phyloP scores from a whole-genome alignment of 495 filamentous ascomycete species.

The Rusavskia elegans region DNA sequence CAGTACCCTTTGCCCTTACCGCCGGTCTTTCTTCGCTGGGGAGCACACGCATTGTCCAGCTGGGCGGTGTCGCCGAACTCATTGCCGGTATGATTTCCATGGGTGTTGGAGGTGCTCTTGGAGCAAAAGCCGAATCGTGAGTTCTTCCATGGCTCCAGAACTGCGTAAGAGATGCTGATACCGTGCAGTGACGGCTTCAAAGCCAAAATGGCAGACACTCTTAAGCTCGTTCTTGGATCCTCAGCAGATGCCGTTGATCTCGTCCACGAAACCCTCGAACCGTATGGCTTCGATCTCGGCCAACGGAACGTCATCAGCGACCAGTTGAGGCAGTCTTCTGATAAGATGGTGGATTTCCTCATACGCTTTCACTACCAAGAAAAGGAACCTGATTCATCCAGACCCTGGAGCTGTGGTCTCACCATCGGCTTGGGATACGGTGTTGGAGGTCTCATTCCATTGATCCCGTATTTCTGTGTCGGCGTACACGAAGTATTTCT shows the following conservation, averaged over 20 bases:
- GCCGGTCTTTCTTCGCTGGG: conserved; percentile 36
- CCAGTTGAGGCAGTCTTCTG: conserved; percentile 28
- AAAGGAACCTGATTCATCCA: conserved; percentile 31
- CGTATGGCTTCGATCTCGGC: conserved; percentile 32
- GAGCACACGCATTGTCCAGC: conserved; percentile 39
- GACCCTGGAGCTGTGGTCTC: conserved; percentile 41
- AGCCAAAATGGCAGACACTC: conserved; percentile 31
- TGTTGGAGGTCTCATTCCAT: conserved; percentile 53
- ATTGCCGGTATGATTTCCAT: conserved; percentile 44
- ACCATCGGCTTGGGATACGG: conserved; percentile 60
- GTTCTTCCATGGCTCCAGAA: conserved; percentile 6
- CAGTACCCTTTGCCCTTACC: conserved; percentile 43
- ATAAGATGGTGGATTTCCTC: conserved; percentile 32
- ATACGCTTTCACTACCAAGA: conserved; percentile 34
- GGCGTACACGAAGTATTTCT: conserved; percentile 32
- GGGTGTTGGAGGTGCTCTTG: conserved; percentile 45
- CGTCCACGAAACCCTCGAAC: conserved; percentile 35
- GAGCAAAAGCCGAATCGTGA: conserved; percentile 53
- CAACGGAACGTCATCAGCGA: conserved; percentile 26
- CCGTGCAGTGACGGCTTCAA: conserved; percentile 34
- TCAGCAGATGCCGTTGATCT: conserved; percentile 21
- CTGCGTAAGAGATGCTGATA: not conserved
- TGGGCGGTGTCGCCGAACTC: conserved; percentile 40
- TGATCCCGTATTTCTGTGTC: conserved; percentile 67
- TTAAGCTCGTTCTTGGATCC: conserved; percentile 8